phyloP scores from a whole-genome alignment of 23 red algal species.

The Chondrus crispus region DNA sequence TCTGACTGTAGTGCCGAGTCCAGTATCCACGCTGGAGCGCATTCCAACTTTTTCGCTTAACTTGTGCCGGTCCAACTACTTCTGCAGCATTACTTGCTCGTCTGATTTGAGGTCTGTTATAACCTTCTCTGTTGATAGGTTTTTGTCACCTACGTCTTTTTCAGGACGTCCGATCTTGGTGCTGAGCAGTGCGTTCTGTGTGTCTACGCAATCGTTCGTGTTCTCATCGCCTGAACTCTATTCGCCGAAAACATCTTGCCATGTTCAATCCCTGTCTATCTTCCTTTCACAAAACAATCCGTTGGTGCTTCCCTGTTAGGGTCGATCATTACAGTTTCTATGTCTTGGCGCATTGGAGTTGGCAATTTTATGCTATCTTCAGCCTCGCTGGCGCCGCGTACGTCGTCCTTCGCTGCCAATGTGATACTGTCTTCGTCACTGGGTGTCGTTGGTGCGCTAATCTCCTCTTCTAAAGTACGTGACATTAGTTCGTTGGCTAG shows the following conservation, averaged over 20 bases:
- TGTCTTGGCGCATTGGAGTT: too few species aligned
- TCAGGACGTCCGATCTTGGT: not conserved
- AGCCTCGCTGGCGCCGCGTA: too few species aligned
- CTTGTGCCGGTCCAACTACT: conserved; percentile 17
- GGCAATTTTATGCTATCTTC: too few species aligned
- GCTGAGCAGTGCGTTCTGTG: not conserved
- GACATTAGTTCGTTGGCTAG: not conserved
- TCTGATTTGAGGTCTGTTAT: not conserved
- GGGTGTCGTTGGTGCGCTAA: not conserved
- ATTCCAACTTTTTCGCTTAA: not conserved
- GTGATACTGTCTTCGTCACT: not conserved
- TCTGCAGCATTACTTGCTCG: not conserved
- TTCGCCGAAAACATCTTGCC: too few species aligned
- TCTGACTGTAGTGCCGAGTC: not conserved
- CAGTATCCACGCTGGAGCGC: not conserved
- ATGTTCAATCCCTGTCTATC: not conserved
- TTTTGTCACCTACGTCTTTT: not conserved
- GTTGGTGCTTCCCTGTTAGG: too few species aligned
- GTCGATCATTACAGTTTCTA: too few species aligned
- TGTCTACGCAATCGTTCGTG: too few species aligned
- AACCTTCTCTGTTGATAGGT: not conserved
- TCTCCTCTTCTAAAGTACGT: not conserved
- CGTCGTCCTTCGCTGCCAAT: too few species aligned
- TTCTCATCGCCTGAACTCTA: too few species aligned
- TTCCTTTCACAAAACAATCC: too few species aligned